Conservation (phyloP, 2,329 filamentous ascomycete species). For the Tolypocladium tundrense region DNA sequence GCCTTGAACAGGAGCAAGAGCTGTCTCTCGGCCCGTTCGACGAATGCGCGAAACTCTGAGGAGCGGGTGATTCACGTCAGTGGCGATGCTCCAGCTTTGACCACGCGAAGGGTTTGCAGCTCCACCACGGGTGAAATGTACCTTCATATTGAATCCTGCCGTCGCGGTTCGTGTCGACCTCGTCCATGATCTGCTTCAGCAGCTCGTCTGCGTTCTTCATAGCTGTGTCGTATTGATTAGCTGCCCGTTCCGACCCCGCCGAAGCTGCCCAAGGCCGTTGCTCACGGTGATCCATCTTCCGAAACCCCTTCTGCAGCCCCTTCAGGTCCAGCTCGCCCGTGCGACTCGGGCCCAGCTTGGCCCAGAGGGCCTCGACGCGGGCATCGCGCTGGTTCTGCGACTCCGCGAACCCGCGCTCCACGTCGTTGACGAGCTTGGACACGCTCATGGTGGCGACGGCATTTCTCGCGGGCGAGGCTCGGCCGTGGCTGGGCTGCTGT, state of each 20-base stretch:
- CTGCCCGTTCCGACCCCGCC: background rate
- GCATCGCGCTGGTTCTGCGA: conserved; percentile 69
- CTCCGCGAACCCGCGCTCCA: conserved; percentile 60
- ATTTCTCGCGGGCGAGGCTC: conserved; percentile 16
- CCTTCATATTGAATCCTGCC: conserved; percentile 86
- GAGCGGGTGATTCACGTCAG: background rate
- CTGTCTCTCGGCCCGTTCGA: conserved; percentile 77
- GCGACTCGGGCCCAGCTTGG: conserved; percentile 63
- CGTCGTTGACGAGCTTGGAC: conserved; percentile 39
- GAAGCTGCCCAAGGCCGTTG: background rate
- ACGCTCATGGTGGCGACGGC: conserved; percentile 25
- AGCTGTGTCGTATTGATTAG: conserved; percentile 28
- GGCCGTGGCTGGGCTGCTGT: conserved; percentile 4
- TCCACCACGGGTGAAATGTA: conserved; percentile 29
- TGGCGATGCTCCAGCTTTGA: background rate
- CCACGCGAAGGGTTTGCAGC: background rate
- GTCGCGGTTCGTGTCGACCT: conserved; percentile 79
- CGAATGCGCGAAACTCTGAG: conserved; percentile 80
- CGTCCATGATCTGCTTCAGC: conserved; percentile 67
- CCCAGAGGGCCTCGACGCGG: conserved; percentile 77
- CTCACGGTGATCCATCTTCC: conserved; percentile 83
- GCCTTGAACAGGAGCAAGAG: conserved; percentile 71
- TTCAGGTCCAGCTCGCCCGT: conserved; percentile 76
- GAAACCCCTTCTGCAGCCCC: conserved; percentile 74
- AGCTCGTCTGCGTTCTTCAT: conserved; percentile 87